These are phyloP conservation scores for Yamadazyma triangularis DNA, from an alignment of 1,139 yeast species.

Conservation along the genomic window DNA sequence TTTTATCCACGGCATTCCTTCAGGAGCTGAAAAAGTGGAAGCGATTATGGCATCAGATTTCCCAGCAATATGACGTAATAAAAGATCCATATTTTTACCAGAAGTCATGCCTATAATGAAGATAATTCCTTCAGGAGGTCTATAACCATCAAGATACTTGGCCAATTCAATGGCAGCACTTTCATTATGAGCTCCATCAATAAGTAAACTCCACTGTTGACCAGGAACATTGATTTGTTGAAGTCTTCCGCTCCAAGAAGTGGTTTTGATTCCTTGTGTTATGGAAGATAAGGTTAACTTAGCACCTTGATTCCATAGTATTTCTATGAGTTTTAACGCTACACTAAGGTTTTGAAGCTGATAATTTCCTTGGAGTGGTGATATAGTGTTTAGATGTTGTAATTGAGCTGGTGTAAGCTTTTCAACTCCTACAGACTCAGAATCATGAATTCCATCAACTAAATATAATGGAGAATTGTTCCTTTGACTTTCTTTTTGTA, in stretches of 20 bases:
- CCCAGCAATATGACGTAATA: conserved; percentile 49
- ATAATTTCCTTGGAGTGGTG: conserved; percentile 69
- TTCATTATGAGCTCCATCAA: conserved; percentile 93
- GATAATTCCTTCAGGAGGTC: conserved; percentile 35
- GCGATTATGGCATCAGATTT: conserved; percentile 54
- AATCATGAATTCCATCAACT: conserved; percentile 12
- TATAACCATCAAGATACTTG: conserved; percentile 21
- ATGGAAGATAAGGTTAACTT: conserved; percentile 31
- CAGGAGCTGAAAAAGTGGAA: conserved; percentile 64
- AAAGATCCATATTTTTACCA: conserved; percentile 57
- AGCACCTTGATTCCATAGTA: conserved; percentile 16
- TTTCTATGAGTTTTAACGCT: conserved; percentile 56
- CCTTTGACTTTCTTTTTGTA: conserved; percentile 19
- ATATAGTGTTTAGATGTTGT: conserved; percentile 12
- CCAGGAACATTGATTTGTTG: conserved; percentile 33
- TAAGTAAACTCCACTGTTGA: conserved; percentile 20
- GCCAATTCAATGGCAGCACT: conserved; percentile 73
- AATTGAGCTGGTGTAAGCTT: too few species aligned
- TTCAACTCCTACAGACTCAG: conserved; percentile 6
- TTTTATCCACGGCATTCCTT: conserved; percentile 90
- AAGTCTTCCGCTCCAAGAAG: conserved; percentile 62
- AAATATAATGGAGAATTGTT: conserved; percentile 14
- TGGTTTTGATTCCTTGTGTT: conserved; percentile 45
- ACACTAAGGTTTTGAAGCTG: conserved; percentile 68
- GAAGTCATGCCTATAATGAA: conserved; percentile 72